Evolutionary conservation across 306 rosid species (phyloP), one percentile per base, ranked within the genome.

Genomic region (Sesbania bispinosa): DNA sequence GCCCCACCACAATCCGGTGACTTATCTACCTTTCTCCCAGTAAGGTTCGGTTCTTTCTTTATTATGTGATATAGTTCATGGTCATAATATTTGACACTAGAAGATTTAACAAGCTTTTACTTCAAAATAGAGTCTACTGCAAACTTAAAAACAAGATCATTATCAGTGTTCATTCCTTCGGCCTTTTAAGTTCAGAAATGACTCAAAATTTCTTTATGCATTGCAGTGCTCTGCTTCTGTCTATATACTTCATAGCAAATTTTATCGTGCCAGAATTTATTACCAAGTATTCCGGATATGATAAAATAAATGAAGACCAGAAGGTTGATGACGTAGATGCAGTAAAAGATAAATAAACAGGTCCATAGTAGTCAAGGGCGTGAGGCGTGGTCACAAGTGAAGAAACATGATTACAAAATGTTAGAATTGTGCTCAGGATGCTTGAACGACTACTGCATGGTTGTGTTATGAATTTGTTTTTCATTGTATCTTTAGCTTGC

Each of bases 261-360:
- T 86, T 86, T 66, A 6, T 83, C 2, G 87, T 86, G 73, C 90
- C 97, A 7, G 67, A 75, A 8, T 27, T 88, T 47, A 23, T 86
- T 10, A 35, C 74, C 24, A 88, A 83, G 61, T 33, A 50, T 59
- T 84, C 39, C 1, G 72, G 75, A 20, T 65, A 58, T 13, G 88
- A 82, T 36, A 33, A 76, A 58, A 47, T 2, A 33, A 71, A 52
- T 1, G 75, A 82, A 67, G 81, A 81, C 27, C 74, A 71, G 82
- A 68, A 79, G 63, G 46, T 19, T 29, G 69, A 78, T 10, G 90
- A 82, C 24, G 74, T 21, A 6, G 39, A 72, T 6, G 48, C 62
- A 33, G 47, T 1, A 10, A 45, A 59, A 51, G 80, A 63, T 10
- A 10, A 60, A 6, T 65, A 71, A 74, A 45, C 55, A 63, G 5